Base-by-base conservation (phyloP, 2,329 filamentous ascomycete genomes). In the Apiospora rasikravindrae region DNA sequence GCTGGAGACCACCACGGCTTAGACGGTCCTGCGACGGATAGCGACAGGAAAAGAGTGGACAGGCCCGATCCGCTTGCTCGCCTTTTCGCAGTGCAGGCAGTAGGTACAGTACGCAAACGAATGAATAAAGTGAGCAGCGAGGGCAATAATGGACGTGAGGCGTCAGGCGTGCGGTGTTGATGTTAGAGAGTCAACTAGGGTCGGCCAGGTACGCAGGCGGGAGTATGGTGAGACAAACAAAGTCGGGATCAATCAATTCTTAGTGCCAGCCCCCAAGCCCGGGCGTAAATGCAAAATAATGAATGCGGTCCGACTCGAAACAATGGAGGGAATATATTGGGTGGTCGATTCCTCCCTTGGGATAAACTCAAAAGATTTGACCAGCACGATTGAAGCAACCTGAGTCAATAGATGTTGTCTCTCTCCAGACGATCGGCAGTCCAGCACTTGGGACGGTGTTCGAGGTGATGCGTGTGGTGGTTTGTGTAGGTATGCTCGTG, bases 151-250 rank as follows among this genome's bases (percentile, higher is more conserved):
- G 37, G 29, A 33, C 29, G 16, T 37, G 53, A 22, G 53, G 53
- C 53, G 53, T 61, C 53, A 61, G 53, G 53, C 53, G 29, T 61
- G 26, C 53, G 53, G 29, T 61, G 53, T 64, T 40, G 57, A 37
- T 64, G 57, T 64, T 64, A 64, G 57, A 64, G 57, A 64, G 40
- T n/a, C 57, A 40, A 64, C 57, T 40, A 64, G 57, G 57, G 57
- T 64, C 29, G 33, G n/a, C 19, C 33, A 40, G 22, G 26, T 26
- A 29, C 26, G 51, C 51, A 29, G 51, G 51, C 24, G 16, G n/a
- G n/a, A 42, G 19, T 19, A 37, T 64, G 57, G 57, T 64, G 57
- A 64, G 57, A 64, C 57, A 64, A 29, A 40, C 57, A 64, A 64
- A 19, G 57, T 40, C 57, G 22, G 57, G 57, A 42, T 64, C 57